Evolutionary conservation across 306 rosid genomes (phyloP).

Genomic region (cucumber (Cucumis sativus)): DNA sequence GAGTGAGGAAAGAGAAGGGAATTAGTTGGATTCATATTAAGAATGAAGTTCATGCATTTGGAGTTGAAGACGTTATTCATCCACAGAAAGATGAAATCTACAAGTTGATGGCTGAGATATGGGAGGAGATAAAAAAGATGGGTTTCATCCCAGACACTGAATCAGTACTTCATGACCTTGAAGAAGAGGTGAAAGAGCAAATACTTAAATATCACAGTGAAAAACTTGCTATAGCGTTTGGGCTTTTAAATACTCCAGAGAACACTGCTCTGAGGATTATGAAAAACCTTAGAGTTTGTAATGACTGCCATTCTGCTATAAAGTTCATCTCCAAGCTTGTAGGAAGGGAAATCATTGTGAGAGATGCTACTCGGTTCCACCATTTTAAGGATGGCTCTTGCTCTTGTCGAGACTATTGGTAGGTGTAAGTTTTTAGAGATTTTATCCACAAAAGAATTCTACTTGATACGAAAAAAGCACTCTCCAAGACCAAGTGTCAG

Average conservation of each 20-base stretch:
- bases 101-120: slow-evolving; percentile 42
- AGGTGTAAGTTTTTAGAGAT: slow-evolving; percentile 4
- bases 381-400: slow-evolving; percentile 73
- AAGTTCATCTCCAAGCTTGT: slow-evolving; percentile 78
- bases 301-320: slow-evolving; percentile 76
- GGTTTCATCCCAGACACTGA: slow-evolving; percentile 49
- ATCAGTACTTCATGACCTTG: slow-evolving; percentile 63
- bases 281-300: slow-evolving; percentile 86
- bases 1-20: slow-evolving; percentile 77
- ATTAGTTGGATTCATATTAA: slow-evolving; percentile 74
- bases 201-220: slow-evolving; percentile 68
- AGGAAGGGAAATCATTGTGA: slow-evolving; percentile 62
- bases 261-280: slow-evolving; percentile 47
- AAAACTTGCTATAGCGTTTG: slow-evolving; percentile 76
- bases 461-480: background rate
- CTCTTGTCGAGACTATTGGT: slow-evolving; percentile 83
- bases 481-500: background rate
- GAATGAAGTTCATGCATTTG: slow-evolving; percentile 62
- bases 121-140: slow-evolving; percentile 73
- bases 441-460: background rate
- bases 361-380: slow-evolving; percentile 74
- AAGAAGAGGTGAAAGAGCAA: slow-evolving; percentile 62
- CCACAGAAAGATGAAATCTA: slow-evolving; percentile 66
- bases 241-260: slow-evolving; percentile 55
- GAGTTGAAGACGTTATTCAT: slow-evolving; percentile 63